Percentiles rank a stretch among this genome's conserved stretches.
Evolutionary conservation across 2,329 filamentous ascomycete species (phyloP).

Genomic region (Lecanicillium sp.): DNA sequence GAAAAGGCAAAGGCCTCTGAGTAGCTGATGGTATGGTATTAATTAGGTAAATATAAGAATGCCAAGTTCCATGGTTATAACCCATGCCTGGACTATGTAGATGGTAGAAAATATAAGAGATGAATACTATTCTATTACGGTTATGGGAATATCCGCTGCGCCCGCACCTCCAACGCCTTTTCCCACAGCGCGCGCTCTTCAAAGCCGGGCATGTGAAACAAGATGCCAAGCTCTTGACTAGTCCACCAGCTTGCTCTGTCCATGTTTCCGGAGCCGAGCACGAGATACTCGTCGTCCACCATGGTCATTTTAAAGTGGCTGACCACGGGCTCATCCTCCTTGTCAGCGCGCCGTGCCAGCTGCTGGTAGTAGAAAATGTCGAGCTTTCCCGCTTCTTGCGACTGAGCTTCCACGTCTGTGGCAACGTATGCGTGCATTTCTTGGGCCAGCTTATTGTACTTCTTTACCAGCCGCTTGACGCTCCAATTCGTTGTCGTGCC

Average conservation of each 20-base stretch:
- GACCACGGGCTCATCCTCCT: slow-evolving; percentile 54
- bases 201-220: slow-evolving; percentile 39
- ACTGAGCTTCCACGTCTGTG: slow-evolving; percentile 34
- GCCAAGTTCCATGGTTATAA: too few species aligned
- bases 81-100: not conserved
- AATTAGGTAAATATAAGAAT: slow-evolving; percentile 1
- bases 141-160: slow-evolving; percentile 9
- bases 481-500: slow-evolving; percentile 64
- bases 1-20: slow-evolving; percentile 39
- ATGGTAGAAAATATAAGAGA: slow-evolving; percentile 3
- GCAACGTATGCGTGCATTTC: slow-evolving; percentile 13
- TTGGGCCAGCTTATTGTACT: slow-evolving; percentile 33
- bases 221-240: slow-evolving; percentile 71
- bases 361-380: slow-evolving; percentile 50
- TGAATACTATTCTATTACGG: slow-evolving; percentile 12
- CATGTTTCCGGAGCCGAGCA: slow-evolving; percentile 76
- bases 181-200: slow-evolving; percentile 30
- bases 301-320: slow-evolving; percentile 72
- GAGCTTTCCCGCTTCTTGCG: slow-evolving; percentile 37
- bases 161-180: slow-evolving; percentile 25
- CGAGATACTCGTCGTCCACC: slow-evolving; percentile 57
- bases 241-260: slow-evolving; percentile 83
- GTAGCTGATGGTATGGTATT: not conserved
- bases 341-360: slow-evolving; percentile 19
- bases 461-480: slow-evolving; percentile 48